Conservation (phyloP, 305 asterid species). For the Stenogyne calaminthoides region DNA sequence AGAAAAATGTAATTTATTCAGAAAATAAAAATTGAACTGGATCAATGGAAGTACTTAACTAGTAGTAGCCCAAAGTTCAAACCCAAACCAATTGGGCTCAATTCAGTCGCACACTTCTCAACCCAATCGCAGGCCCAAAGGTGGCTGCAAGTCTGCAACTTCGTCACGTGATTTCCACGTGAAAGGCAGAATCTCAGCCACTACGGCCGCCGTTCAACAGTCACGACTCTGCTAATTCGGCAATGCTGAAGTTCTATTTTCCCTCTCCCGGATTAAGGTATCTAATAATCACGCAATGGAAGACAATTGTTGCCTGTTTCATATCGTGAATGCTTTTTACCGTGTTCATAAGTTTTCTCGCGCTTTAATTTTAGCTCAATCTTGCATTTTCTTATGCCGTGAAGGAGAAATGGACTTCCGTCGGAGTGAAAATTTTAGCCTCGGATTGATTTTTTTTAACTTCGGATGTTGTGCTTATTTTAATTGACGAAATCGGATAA, state of each 20-base stretch:
- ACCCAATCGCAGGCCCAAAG: background rate
- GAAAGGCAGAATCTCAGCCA: background rate
- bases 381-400: background rate
- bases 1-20: no score
- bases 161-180: background rate
- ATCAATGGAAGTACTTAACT: no score
- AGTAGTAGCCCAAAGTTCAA: background rate
- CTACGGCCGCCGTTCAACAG: slow-evolving; percentile 19
- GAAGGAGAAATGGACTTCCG: background rate
- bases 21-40: no score
- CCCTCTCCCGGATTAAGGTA: slow-evolving; percentile 49
- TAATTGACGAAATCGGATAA: background rate
- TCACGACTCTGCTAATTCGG: slow-evolving; percentile 19
- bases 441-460: background rate
- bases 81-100: background rate
- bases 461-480: background rate
- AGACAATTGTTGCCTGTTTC: background rate
- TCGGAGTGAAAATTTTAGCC: background rate
- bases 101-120: background rate
- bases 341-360: background rate
- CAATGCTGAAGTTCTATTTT: slow-evolving; percentile 46
- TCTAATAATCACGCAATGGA: background rate
- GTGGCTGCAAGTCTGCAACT: background rate
- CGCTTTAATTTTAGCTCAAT: background rate
- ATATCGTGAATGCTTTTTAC: background rate